phyloP scores from a whole-genome alignment of 192 early-diverging fungal genomes.

The Umbelopsis sp. region DNA sequence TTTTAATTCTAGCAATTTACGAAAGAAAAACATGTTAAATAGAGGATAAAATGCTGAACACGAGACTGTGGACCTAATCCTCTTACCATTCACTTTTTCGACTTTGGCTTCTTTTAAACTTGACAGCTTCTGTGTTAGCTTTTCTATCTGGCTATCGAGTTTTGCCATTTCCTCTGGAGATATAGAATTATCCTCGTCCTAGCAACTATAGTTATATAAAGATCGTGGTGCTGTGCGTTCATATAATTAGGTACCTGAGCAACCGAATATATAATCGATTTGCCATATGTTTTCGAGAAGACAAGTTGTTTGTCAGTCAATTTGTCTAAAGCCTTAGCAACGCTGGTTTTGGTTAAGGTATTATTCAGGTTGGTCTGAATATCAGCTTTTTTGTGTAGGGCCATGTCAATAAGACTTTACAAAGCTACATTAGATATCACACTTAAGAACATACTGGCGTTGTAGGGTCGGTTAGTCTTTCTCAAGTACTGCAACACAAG shows the following conservation, averaged over 20 bases:
- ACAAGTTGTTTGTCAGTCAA: not conserved
- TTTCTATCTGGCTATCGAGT: constrained; percentile 6
- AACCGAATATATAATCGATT: constrained; percentile 3
- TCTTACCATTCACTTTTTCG: not conserved
- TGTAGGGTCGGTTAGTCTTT: not conserved
- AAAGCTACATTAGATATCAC: not conserved
- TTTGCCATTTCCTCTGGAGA: not conserved
- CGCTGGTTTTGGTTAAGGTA: constrained; percentile 1
- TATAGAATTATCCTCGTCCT: not conserved
- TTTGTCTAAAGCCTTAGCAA: not conserved
- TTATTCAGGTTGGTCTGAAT: not conserved
- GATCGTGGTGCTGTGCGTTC: not conserved
- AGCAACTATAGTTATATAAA: not conserved
- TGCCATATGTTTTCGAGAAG: constrained; percentile 6
- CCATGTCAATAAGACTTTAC: not conserved
- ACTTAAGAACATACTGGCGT: not conserved
- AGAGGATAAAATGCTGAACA: not conserved
- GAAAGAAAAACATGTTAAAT: not conserved
- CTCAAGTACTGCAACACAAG: constrained; percentile 4
- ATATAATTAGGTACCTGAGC: not conserved
- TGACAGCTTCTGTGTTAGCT: not conserved
- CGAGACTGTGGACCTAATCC: not conserved
- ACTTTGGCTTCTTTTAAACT: not conserved
- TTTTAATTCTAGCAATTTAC: not conserved
- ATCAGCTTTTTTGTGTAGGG: not conserved